Conservation (phyloP, 148 eudicot genomes). For the Rheum nobile region DNA sequence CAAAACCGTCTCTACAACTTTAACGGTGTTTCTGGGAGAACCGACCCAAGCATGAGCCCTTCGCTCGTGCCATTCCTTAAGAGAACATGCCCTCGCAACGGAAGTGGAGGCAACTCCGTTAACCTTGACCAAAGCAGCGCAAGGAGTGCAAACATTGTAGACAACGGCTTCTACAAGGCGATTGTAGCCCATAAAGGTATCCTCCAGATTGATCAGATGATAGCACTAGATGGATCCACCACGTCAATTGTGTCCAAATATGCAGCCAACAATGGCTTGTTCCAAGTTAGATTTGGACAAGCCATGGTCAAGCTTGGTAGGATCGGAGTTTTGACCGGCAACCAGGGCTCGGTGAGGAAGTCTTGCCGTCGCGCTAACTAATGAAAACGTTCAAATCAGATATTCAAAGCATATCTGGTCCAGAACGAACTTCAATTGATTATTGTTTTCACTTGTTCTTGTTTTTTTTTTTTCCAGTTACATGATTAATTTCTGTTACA, state of each 20-base stretch:
- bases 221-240: constrained; percentile 41
- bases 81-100: not conserved
- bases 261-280: constrained; percentile 28
- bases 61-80: not conserved
- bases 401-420: no score
- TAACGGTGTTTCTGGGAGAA: constrained; percentile 2
- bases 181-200: constrained; percentile 25
- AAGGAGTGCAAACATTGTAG: constrained; percentile 28
- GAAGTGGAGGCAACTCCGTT: constrained; percentile 14
- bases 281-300: constrained; percentile 36
- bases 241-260: constrained; percentile 23
- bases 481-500: no score
- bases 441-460: not conserved
- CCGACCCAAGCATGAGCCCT: constrained; percentile 4
- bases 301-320: constrained; percentile 60
- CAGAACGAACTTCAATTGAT: not conserved
- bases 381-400: not conserved
- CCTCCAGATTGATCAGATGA: constrained; percentile 39
- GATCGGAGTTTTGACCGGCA: constrained; percentile 40
- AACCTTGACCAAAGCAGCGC: constrained; percentile 30
- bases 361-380: constrained; percentile 34
- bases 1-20: constrained; percentile 5
- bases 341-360: constrained; percentile 43
- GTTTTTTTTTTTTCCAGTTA: not conserved
- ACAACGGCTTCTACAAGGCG: constrained; percentile 42